These are phyloP conservation scores for Sporothrix pallida DNA, from an alignment of 2,329 filamentous ascomycete species.

Conservation along the genomic window DNA sequence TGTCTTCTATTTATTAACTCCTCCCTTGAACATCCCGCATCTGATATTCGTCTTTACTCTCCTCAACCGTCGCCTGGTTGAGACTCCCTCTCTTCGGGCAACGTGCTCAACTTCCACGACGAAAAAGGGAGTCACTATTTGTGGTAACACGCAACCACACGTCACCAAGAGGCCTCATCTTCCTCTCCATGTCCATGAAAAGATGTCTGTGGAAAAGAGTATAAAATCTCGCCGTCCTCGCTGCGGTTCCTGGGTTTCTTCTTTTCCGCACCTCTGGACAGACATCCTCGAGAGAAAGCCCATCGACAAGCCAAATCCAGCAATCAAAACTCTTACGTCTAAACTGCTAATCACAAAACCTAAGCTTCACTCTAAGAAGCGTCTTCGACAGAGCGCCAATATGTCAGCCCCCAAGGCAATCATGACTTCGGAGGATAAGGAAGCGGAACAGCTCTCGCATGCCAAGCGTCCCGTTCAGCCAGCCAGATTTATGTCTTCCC, in stretches of 20 bases:
- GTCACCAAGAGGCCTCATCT: neutral
- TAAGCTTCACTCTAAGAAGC: neutral
- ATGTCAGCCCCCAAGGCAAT: neutral
- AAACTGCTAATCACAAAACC: neutral
- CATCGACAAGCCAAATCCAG: neutral
- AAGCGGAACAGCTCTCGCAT: neutral
- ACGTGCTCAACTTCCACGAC: neutral
- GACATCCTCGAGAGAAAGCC: slow-evolving; percentile 10
- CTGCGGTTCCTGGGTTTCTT: neutral
- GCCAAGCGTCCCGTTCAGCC: neutral
- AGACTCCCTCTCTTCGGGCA: too few relatives aligned
- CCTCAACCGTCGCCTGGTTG: neutral
- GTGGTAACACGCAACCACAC: neutral
- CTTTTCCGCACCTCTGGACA: neutral
- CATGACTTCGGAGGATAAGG: neutral
- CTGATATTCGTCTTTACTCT: neutral
- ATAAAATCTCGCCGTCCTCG: slow-evolving; percentile 18
- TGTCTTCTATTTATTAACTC: neutral
- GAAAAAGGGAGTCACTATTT: neutral
- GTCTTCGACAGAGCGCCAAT: neutral
- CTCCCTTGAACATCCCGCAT: neutral
- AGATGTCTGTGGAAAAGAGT: slow-evolving; percentile 7
- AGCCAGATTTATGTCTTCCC: neutral
- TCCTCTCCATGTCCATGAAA: neutral
- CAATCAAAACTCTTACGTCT: neutral